A percentile compares a stretch with the other conserved stretches of the same genome.
Evolutionary conservation across 208 protist genomes (phyloP).

Genomic region (Acanthamoeba quina): DNA sequence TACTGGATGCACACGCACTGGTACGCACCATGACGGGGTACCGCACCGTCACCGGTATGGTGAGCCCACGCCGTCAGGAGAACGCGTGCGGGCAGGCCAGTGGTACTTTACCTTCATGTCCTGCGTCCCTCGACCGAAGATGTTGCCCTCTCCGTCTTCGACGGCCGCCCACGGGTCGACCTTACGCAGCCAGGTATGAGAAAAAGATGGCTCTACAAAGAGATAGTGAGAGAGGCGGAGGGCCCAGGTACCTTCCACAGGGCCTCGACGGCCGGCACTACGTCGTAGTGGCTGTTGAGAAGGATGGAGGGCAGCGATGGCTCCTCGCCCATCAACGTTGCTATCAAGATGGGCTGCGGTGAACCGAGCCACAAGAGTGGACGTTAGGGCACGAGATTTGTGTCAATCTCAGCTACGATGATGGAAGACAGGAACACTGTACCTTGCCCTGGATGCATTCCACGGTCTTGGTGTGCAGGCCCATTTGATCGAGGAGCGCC

Average conservation of each 20-base stretch:
- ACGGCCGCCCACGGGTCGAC: slow-evolving; percentile 74
- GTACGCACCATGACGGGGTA: neutral
- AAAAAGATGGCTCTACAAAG: too few relatives aligned
- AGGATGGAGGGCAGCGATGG: slow-evolving; percentile 83
- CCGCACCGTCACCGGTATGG: neutral
- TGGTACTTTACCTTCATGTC: slow-evolving; percentile 89
- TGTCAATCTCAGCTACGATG: neutral
- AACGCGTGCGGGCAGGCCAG: neutral
- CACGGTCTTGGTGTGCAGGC: slow-evolving; percentile 12
- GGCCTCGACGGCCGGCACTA: slow-evolving; percentile 86
- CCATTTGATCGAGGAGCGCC: neutral
- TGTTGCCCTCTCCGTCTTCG: slow-evolving; percentile 83
- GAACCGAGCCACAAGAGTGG: neutral
- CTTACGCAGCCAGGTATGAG: slow-evolving; percentile 12
- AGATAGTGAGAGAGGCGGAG: too few relatives aligned
- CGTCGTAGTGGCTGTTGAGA: slow-evolving; percentile 91
- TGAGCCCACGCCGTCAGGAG: too few relatives aligned
- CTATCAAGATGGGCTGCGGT: slow-evolving; percentile 38
- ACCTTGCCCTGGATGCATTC: slow-evolving; percentile 46
- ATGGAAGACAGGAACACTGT: neutral
- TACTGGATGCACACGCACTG: slow-evolving; percentile 90
- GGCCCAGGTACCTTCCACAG: slow-evolving; percentile 81
- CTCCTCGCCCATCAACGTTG: slow-evolving; percentile 76
- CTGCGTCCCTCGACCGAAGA: slow-evolving; percentile 90
- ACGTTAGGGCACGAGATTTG: neutral